Evolutionary conservation across 2,329 filamentous ascomycete genomes (phyloP).

Genomic region (Chaetomium sp.): DNA sequence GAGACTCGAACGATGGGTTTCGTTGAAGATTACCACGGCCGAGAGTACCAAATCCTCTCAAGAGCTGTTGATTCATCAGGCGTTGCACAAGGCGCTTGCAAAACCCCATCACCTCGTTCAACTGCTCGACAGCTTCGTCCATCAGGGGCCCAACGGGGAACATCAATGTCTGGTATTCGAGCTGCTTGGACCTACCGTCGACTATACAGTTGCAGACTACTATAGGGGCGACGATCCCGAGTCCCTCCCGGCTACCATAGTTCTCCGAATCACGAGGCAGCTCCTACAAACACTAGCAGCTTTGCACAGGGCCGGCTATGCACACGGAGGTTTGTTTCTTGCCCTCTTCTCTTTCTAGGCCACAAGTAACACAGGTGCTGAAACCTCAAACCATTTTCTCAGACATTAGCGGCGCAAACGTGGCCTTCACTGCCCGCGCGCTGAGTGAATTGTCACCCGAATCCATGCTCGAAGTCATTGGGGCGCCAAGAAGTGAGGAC

Average conservation of each 20-base stretch:
- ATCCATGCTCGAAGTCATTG: background rate
- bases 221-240: background rate
- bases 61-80: background rate
- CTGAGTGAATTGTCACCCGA: background rate
- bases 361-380: no score
- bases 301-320: constrained; percentile 11
- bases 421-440: constrained; percentile 7
- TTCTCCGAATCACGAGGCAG: constrained; percentile 7
- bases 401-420: constrained; percentile 11
- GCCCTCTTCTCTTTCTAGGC: no score
- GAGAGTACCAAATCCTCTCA: background rate
- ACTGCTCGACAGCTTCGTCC: constrained; percentile 12
- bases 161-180: constrained; percentile 11
- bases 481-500: background rate
- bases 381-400: background rate
- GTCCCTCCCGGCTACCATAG: no score
- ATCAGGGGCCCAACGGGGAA: constrained; percentile 12
- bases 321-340: constrained; percentile 10
- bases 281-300: background rate
- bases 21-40: background rate
- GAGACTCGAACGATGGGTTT: constrained; percentile 9
- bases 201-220: background rate
- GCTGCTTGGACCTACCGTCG: constrained; percentile 8
- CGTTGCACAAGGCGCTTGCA: background rate
- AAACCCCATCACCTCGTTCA: background rate